Evolutionary conservation across 306 rosid genomes (phyloP).

Genomic region (Malus asiatica): DNA sequence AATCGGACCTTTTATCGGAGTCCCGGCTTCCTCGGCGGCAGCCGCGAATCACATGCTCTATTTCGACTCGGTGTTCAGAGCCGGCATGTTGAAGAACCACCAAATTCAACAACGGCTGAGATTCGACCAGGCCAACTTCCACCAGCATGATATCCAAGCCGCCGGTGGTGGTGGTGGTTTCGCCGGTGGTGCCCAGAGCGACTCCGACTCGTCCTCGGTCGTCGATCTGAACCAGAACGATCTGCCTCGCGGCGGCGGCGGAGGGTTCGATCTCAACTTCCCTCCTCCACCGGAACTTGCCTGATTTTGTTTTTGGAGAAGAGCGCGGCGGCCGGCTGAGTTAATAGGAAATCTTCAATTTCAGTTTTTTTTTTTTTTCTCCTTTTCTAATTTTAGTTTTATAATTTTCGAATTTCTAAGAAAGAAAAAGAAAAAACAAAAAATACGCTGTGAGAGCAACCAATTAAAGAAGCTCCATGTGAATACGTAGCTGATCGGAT

Average conservation of each 20-base stretch:
- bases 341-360: background rate
- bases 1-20: conserved; percentile 8
- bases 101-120: conserved; percentile 10
- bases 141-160: conserved; percentile 14
- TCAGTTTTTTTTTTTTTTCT: background rate
- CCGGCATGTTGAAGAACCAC: conserved; percentile 29
- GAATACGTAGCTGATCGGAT: conserved; percentile 18
- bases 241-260: conserved; percentile 12
- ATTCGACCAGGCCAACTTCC: conserved; percentile 13
- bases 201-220: conserved; percentile 44
- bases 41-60: conserved; percentile 29
- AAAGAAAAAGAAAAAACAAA: background rate
- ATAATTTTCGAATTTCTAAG: background rate
- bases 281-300: conserved; percentile 38
- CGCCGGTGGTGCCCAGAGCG: conserved; percentile 28
- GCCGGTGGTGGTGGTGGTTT: background rate
- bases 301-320: conserved; percentile 7
- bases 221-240: conserved; percentile 22
- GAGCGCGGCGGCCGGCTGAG: conserved; percentile 2
- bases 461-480: conserved; percentile 10
- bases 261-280: conserved; percentile 35
- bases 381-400: background rate
- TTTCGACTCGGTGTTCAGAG: conserved; percentile 39
- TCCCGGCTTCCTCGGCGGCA: conserved; percentile 23
- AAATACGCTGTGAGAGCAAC: background rate